phyloP scores from a whole-genome alignment of 1,139 yeast species.

The Yamadazyma atmosphaerica region DNA sequence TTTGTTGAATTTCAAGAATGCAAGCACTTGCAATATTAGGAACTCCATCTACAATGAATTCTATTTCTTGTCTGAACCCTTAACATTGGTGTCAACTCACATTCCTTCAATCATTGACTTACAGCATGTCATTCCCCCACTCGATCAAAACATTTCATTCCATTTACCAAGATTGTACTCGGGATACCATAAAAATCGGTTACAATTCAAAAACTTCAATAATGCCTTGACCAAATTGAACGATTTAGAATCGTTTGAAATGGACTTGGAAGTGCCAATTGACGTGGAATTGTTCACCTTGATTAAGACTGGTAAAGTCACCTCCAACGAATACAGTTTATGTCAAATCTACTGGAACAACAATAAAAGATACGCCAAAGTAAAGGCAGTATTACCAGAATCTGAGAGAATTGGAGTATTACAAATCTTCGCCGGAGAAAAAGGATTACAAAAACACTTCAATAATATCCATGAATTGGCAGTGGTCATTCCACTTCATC shows the following conservation, averaged over 20 bases:
- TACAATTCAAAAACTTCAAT: conserved; percentile 67
- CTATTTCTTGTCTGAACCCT: conserved; percentile 79
- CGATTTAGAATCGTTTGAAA: conserved; percentile 77
- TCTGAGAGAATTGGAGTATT: conserved; percentile 67
- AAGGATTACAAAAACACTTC: conserved; percentile 60
- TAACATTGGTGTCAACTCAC: conserved; percentile 77
- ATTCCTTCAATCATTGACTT: conserved; percentile 75
- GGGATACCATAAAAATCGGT: conserved; percentile 61
- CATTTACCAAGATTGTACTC: conserved; percentile 85
- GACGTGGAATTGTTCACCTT: conserved; percentile 64
- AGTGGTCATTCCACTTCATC: conserved; percentile 75
- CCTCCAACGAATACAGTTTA: conserved; percentile 58
- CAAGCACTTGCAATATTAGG: conserved; percentile 37
- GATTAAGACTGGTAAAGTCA: conserved; percentile 52
- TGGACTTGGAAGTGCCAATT: conserved; percentile 68
- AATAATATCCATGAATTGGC: conserved; percentile 70
- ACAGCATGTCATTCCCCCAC: conserved; percentile 84
- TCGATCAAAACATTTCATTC: conserved; percentile 75
- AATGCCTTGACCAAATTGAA: conserved; percentile 72
- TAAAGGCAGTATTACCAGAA: conserved; percentile 80
- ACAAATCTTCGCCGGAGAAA: conserved; percentile 71
- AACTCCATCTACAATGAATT: conserved; percentile 43
- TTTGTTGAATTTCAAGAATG: conserved; percentile 36
- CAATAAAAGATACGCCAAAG: conserved; percentile 63
- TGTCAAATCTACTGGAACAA: conserved; percentile 77